phyloP scores from a whole-genome alignment of 805 yeast species.

The Saccharomycopsis synnaedendra region DNA sequence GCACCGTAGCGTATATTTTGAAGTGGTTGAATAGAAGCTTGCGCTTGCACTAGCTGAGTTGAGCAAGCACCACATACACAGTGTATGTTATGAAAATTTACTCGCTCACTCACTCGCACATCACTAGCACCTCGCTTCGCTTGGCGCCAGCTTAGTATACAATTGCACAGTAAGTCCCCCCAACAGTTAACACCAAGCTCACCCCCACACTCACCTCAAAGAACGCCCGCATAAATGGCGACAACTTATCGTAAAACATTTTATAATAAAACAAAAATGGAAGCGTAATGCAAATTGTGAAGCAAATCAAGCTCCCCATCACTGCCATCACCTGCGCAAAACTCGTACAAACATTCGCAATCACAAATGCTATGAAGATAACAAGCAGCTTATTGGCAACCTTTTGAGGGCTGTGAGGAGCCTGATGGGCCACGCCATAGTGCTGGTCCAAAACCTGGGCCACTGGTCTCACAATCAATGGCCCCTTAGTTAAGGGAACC shows the following conservation, averaged over 20 bases:
- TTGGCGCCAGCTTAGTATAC: slow-evolving; percentile 1
- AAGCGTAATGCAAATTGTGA: slow-evolving; percentile 57
- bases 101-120: too few relatives aligned
- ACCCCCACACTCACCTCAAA: slow-evolving; percentile 7
- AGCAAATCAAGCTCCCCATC: slow-evolving; percentile 63
- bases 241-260: slow-evolving; percentile 30
- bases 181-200: slow-evolving; percentile 11
- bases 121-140: too few relatives aligned
- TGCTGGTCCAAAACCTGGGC: slow-evolving; percentile 47
- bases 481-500: slow-evolving; percentile 68
- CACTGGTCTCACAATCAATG: slow-evolving; percentile 63
- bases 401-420: slow-evolving; percentile 8
- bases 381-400: slow-evolving; percentile 12
- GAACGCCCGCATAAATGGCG: slow-evolving; percentile 19
- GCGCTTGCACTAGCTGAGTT: too few relatives aligned
- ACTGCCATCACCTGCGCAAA: slow-evolving; percentile 69
- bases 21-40: too few relatives aligned
- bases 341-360: slow-evolving; percentile 38
- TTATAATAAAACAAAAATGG: slow-evolving; percentile 57
- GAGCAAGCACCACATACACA: too few relatives aligned
- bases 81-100: too few relatives aligned
- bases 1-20: too few relatives aligned
- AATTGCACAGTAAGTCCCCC: slow-evolving; percentile 15
- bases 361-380: slow-evolving; percentile 9
- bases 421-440: not conserved